phyloP scores from a whole-genome alignment of 2,329 filamentous ascomycete species.

The Exophiala alcalophila region DNA sequence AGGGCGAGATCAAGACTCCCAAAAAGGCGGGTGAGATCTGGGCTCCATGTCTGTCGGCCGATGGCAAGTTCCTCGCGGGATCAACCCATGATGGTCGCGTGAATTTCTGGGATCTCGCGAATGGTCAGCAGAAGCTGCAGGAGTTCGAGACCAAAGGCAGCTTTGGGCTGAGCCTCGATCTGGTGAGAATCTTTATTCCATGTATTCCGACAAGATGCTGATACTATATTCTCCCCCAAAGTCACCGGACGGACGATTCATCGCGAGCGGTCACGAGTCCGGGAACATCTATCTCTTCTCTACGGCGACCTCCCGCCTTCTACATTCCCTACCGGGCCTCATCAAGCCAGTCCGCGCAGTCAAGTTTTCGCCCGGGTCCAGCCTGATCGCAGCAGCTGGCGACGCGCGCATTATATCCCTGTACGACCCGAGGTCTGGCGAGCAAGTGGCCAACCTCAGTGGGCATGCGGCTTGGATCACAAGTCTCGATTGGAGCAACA shows the following conservation, averaged over 20 bases:
- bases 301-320: conserved; percentile 73
- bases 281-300: conserved; percentile 93
- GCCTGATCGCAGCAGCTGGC: conserved; percentile 81
- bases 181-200: conserved; percentile 52
- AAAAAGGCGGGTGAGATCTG: conserved; percentile 70
- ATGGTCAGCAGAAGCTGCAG: conserved; percentile 61
- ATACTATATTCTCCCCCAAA: background rate
- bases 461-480: conserved; percentile 86
- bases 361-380: conserved; percentile 81
- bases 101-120: conserved; percentile 74
- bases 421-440: conserved; percentile 88
- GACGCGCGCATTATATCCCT: conserved; percentile 85
- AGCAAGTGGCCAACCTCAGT: conserved; percentile 81
- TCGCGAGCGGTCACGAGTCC: conserved; percentile 89
- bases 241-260: conserved; percentile 73
- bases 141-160: conserved; percentile 90
- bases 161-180: conserved; percentile 84
- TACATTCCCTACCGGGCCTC: conserved; percentile 80
- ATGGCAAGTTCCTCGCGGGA: conserved; percentile 80
- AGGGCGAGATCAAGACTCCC: conserved; percentile 40
- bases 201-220: too few species aligned
- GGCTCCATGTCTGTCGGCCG: conserved; percentile 80
- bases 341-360: conserved; percentile 82
- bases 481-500: conserved; percentile 87
- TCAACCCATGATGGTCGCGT: conserved; percentile 85